Conservation (phyloP, 192 early-diverging fungal species). For the Coemansia erecta region DNA sequence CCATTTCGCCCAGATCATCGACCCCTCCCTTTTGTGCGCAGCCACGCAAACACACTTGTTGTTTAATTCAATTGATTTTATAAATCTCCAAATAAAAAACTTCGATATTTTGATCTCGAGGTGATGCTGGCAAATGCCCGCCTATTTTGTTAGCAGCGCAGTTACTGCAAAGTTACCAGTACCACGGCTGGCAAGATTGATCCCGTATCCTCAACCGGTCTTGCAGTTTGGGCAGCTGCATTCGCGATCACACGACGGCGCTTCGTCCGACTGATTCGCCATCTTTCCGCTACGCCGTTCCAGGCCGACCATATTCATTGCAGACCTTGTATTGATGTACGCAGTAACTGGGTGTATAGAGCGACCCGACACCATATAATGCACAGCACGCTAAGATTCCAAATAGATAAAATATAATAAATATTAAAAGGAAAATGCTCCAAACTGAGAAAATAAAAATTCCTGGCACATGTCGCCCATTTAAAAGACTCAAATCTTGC, state of each 20-base stretch:
- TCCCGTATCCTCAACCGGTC: neutral
- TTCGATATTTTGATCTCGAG: neutral
- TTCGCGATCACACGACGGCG: conserved; percentile 9
- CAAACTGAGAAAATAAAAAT: no score
- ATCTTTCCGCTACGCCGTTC: neutral
- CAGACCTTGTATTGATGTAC: no score
- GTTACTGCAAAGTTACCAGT: no score
- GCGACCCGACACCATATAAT: no score
- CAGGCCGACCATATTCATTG: no score
- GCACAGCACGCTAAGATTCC: neutral
- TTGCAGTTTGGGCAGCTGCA: conserved; percentile 18
- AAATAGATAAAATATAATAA: neutral
- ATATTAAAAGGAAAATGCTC: neutral
- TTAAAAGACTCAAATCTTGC: no score
- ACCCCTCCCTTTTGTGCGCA: neutral
- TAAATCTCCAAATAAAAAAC: no score
- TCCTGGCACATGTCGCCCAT: no score
- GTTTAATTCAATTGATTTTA: no score
- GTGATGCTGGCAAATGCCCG: neutral
- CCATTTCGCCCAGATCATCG: neutral
- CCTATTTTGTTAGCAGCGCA: neutral
- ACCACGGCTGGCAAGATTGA: neutral
- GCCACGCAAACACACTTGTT: no score
- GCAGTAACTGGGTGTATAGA: no score
- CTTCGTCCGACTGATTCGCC: neutral